A percentile compares a stretch with the other conserved stretches of the same genome.
phyloP scores from a whole-genome alignment of 2,329 filamentous ascomycete species.

The Paraconiothyrium sp. region DNA sequence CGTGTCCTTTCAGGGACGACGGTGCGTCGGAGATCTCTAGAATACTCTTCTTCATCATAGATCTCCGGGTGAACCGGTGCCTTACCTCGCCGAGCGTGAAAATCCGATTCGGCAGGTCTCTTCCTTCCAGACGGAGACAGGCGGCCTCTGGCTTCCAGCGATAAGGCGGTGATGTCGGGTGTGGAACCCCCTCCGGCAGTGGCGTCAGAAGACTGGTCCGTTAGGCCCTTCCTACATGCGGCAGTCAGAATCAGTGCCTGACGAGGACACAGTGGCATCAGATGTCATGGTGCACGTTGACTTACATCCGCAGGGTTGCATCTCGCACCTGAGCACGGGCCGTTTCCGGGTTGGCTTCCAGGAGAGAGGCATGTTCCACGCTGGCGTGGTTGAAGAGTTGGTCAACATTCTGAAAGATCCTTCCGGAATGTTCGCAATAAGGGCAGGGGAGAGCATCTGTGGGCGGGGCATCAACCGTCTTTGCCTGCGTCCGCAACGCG shows the following conservation, averaged over 20 bases:
- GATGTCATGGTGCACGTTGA: conserved; percentile 18
- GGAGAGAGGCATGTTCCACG: conserved; percentile 35
- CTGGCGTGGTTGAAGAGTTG: conserved; percentile 39
- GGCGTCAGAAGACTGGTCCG: conserved; percentile 36
- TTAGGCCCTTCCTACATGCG: conserved; percentile 26
- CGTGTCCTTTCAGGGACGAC: conserved; percentile 27
- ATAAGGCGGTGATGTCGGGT: conserved; percentile 42
- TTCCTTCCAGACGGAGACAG: conserved; percentile 40
- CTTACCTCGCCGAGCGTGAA: conserved; percentile 37
- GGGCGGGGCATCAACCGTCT: conserved; percentile 30
- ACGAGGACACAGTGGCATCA: background rate
- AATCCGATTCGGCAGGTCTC: conserved; percentile 40
- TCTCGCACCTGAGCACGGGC: conserved; percentile 36
- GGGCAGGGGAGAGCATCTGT: conserved; percentile 40
- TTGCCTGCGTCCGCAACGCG: conserved; percentile 39
- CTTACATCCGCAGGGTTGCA: conserved; percentile 36
- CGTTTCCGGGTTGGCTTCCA: conserved; percentile 28
- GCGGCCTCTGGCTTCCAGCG: conserved; percentile 34
- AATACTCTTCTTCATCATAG: conserved; percentile 36
- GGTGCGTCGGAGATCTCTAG: conserved; percentile 31
- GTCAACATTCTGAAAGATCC: conserved; percentile 40
- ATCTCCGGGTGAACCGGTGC: conserved; percentile 32
- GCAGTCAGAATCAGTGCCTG: conserved; percentile 19
- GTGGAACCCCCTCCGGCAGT: conserved; percentile 38
- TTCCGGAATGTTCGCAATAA: conserved; percentile 36